Evolutionary conservation across 805 yeast species (phyloP), one percentile per base, ranked within the genome.

Genomic region (Isabelozyma heimii): DNA sequence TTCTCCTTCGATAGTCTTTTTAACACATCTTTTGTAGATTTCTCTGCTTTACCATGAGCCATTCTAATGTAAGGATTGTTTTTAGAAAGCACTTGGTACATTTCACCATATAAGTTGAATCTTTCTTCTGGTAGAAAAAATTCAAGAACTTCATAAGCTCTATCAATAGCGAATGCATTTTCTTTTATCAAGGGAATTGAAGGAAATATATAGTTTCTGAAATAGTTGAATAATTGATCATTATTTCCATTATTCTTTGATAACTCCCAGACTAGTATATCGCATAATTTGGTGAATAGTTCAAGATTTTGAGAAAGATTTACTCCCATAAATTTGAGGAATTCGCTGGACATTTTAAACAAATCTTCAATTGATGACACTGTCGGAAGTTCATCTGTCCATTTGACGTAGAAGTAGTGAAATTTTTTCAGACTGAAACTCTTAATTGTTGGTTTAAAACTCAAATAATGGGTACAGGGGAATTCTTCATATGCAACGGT

Each of bases 1-100:
- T 89, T 91, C 52, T 89, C 91, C 42, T 85, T 85, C 16, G 96
- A 89, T 24, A 92, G 73, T 48, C 97, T 75, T 61, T 92, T 91
- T 54, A 92, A 69, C 2, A 85, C 76, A 60, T 83, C 85, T 58
- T 85, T 89, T 0, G 96, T 88, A 37, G 85, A 81, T 61, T 87
- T 89, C 60, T 86, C 94, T 0, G 95, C 86, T 49, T 74, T 80
- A 13, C 80, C 79, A 47, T 80, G 80, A 4, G 85, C 82, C 26
- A 83, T 67, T 52, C 83, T 85, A 5, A 88, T 73, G 15, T 72
- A 72, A 0, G 82, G 72, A 47, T 77, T 72, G 49, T 76, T 81
- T 57, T 86, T 86, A 3, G 84, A 73, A 3, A 81, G 63, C 3
- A 78, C 82, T 35, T 76, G 78, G 45, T 79, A 74, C 61, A 89